Evolutionary conservation across 2,329 filamentous ascomycete species (phyloP).

Genomic region (Arthrobotrys musiformis): DNA sequence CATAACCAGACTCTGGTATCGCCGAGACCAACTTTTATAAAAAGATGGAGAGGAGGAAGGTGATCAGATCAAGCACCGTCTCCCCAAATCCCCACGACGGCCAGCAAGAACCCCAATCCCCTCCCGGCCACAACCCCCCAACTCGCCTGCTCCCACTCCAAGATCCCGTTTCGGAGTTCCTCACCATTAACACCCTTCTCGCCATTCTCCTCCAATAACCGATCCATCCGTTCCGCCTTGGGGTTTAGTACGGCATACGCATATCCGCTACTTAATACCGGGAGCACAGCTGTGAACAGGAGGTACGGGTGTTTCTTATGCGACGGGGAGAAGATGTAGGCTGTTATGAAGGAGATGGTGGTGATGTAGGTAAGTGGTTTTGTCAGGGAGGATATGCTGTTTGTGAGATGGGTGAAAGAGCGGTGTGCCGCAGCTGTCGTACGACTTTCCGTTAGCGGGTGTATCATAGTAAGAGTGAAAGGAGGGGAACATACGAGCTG

Average conservation of each 20-base stretch:
- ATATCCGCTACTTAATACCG: conserved; percentile 26
- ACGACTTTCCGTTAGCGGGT: background rate
- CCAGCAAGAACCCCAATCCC: conserved; percentile 32
- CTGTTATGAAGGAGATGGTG: conserved; percentile 25
- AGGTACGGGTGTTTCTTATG: conserved; percentile 37
- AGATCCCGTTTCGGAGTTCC: conserved; percentile 39
- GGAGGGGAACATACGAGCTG: conserved; percentile 33
- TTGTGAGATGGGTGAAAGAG: conserved; percentile 33
- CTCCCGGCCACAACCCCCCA: conserved; percentile 27
- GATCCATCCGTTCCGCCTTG: conserved; percentile 17
- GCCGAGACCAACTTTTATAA: no score
- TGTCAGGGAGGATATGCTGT: conserved; percentile 9
- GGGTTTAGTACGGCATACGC: background rate
- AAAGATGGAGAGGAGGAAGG: background rate
- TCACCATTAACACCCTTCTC: conserved; percentile 48
- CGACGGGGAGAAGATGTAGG: conserved; percentile 35
- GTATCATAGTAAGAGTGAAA: background rate
- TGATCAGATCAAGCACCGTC: conserved; percentile 30
- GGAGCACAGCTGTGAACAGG: conserved; percentile 22
- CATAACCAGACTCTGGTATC: no score
- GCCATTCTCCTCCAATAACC: conserved; percentile 34
- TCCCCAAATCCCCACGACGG: conserved; percentile 46
- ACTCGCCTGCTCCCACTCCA: conserved; percentile 39
- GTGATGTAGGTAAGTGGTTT: conserved; percentile 26
- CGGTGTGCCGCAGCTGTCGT: conserved; percentile 44